Base-by-base conservation (phyloP, 73 alveolate species). In the Symbiodinium natans region DNA sequence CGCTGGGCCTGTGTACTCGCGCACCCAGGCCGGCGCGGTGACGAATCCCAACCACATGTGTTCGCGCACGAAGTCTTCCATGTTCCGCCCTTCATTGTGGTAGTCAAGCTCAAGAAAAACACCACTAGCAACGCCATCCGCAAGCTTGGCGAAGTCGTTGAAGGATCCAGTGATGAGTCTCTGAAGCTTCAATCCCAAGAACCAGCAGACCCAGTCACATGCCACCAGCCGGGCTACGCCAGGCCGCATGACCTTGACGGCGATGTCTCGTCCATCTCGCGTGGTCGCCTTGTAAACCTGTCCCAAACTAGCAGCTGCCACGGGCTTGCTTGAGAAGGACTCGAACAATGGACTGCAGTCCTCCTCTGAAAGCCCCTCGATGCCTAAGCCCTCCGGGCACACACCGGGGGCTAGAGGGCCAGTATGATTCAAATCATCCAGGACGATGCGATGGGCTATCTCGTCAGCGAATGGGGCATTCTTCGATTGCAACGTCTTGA, bases 31-130 rank as follows among this genome's bases (percentile, higher is more conserved):
- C 19, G 97, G 97, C 25, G 97, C 97, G 29, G 97, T 90, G 77
- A 90, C 97, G n/a, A 90, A 90, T 59, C 97, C 97, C 56, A 90
- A 71, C 97, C 97, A 90, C 88, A 68, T 90, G 97, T 90, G 97
- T 77, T 90, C 97, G 4, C 97, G 87, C 29, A 90, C 88, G 41
- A 90, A 90, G 88, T 90, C 68, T 36, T 90, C 97, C 97, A 90
- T 90, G 59, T 90, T 90, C 29, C 97, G 97, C 48, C 97, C 97
- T 33, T 90, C 97, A 33, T 90, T 90, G 88, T 90, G 97, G 34
- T 90, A 90, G 88, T 90, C 97, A n/a, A 90, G 84, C 80, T 90
- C 97, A 41, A 90, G 25, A 42, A 90, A 90, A 1, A 90, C 97
- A 2, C 97, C 97, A 13, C 89, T 71, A 0, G 97, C 97, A 33